A percentile compares a stretch with the other conserved stretches of the same genome.
Evolutionary conservation across 768 basidiomycete genomes (phyloP).

Genomic region (Auricularia cornea): DNA sequence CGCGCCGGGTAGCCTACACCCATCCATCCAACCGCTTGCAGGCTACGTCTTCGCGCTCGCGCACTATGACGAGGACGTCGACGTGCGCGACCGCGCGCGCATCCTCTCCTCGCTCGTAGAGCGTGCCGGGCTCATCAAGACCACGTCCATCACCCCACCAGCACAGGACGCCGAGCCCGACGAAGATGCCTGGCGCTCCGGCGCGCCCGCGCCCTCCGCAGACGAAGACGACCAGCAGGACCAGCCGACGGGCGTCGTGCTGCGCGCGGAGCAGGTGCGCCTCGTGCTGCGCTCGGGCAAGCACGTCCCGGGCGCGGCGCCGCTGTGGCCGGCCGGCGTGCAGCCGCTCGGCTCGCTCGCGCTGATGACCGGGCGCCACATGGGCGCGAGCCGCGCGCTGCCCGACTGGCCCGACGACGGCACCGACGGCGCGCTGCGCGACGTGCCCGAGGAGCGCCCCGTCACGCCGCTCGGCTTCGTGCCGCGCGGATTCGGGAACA

Average conservation of each 20-base stretch:
- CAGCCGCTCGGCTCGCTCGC: slow-evolving; percentile 54
- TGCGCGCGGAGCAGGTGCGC: slow-evolving; percentile 74
- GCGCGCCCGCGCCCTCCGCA: not conserved
- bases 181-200: slow-evolving; percentile 19
- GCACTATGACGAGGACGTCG: slow-evolving; percentile 80
- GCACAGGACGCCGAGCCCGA: slow-evolving; percentile 12
- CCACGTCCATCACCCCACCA: slow-evolving; percentile 9
- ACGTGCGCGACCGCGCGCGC: slow-evolving; percentile 84
- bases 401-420: slow-evolving; percentile 89
- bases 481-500: slow-evolving; percentile 17
- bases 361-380: slow-evolving; percentile 47
- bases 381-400: slow-evolving; percentile 44
- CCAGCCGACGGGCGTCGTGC: slow-evolving; percentile 60
- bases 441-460: slow-evolving; percentile 47
- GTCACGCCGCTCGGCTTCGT: slow-evolving; percentile 18
- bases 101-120: slow-evolving; percentile 65
- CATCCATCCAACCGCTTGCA: slow-evolving; percentile 36
- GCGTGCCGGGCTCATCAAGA: slow-evolving; percentile 30
- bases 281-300: slow-evolving; percentile 78
- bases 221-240: slow-evolving; percentile 28
- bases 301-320: slow-evolving; percentile 30
- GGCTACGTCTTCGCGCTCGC: slow-evolving; percentile 77
- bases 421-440: slow-evolving; percentile 68
- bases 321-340: slow-evolving; percentile 25
- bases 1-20: slow-evolving; percentile 28